These are phyloP conservation scores for Tulasnella sp. DNA, from an alignment of 768 basidiomycete species.

Conservation along the genomic window DNA sequence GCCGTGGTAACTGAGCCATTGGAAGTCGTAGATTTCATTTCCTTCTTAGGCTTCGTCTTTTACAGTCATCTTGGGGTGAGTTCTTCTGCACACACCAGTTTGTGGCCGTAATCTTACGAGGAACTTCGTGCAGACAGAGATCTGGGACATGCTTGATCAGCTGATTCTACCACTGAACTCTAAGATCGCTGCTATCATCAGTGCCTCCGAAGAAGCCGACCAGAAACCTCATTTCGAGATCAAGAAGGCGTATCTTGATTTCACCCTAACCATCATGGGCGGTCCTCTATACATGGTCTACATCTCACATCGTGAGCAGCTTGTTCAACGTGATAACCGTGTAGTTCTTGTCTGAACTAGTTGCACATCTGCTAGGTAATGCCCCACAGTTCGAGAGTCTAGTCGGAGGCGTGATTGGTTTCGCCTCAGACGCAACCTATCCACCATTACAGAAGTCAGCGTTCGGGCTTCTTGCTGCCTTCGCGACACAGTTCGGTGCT, in stretches of 20 bases:
- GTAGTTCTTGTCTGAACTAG: not conserved
- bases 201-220: constrained; percentile 87
- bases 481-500: constrained; percentile 58
- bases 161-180: constrained; percentile 76
- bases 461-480: constrained; percentile 63
- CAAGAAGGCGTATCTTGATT: constrained; percentile 75
- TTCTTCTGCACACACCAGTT: not conserved
- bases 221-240: constrained; percentile 65
- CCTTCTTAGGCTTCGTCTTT: constrained; percentile 83
- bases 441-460: constrained; percentile 66
- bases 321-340: not conserved
- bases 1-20: constrained; percentile 74
- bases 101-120: not conserved
- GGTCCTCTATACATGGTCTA: constrained; percentile 77
- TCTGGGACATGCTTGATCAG: constrained; percentile 82
- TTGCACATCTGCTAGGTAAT: constrained; percentile 42
- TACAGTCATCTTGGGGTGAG: constrained; percentile 41
- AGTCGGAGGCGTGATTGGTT: constrained; percentile 58
- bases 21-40: constrained; percentile 91
- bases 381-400: constrained; percentile 51
- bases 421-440: constrained; percentile 71
- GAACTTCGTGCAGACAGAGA: constrained; percentile 48
- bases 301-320: constrained; percentile 72
- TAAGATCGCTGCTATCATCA: constrained; percentile 68
- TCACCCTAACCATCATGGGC: constrained; percentile 71